A percentile compares a stretch with the other conserved stretches of the same genome.
phyloP scores from a whole-genome alignment of 331 rosid species.

The Quercus lobata region DNA sequence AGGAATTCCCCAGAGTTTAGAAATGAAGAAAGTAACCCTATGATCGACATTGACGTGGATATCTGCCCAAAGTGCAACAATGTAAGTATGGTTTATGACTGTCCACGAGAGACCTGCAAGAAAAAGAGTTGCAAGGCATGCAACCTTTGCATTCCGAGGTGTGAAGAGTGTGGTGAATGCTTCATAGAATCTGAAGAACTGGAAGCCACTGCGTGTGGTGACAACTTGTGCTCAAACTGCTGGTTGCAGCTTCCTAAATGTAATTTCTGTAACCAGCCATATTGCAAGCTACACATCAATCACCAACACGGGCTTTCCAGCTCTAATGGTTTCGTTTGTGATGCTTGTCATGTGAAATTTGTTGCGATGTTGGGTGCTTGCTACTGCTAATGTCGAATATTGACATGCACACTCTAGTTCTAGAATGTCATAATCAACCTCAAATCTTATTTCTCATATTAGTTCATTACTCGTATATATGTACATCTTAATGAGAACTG shows the following conservation, averaged over 20 bases:
- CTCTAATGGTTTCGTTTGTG: slow-evolving; percentile 45
- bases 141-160: slow-evolving; percentile 60
- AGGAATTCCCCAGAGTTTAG: slow-evolving; percentile 3
- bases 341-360: slow-evolving; percentile 41
- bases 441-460: background rate
- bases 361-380: slow-evolving; percentile 15
- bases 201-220: slow-evolving; percentile 62
- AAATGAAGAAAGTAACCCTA: slow-evolving; percentile 3
- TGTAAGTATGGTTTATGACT: slow-evolving; percentile 53
- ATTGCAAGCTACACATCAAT: slow-evolving; percentile 53
- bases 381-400: background rate
- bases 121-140: slow-evolving; percentile 52
- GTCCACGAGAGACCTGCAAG: slow-evolving; percentile 55
- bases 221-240: slow-evolving; percentile 53
- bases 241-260: slow-evolving; percentile 81
- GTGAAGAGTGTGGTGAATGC: slow-evolving; percentile 76
- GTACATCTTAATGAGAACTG: too few species aligned
- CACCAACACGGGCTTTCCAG: slow-evolving; percentile 27
- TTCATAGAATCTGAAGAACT: slow-evolving; percentile 33
- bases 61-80: slow-evolving; percentile 62
- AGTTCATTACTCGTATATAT: too few species aligned
- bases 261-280: slow-evolving; percentile 72
- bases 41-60: slow-evolving; percentile 57
- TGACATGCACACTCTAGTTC: background rate
- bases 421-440: background rate